A percentile compares a stretch with the other conserved stretches of the same genome.
Conservation (phyloP, 495 filamentous ascomycete species). For the Aspergillus steynii region DNA sequence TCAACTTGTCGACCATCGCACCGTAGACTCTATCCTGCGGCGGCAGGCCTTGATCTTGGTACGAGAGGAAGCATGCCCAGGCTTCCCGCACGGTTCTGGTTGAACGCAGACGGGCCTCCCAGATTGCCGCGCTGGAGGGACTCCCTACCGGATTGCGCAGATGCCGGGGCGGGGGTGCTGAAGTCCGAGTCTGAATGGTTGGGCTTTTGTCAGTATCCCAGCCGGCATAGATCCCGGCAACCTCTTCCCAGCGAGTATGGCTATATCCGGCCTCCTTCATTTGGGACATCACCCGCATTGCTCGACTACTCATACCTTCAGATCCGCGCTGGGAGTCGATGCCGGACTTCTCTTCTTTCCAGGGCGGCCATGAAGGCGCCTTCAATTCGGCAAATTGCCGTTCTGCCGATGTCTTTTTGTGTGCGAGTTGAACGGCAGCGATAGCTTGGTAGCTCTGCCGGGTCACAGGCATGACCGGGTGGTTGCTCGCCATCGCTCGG, state of each 20-base stretch:
- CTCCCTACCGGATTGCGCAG: conserved; percentile 19
- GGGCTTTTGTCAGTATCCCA: conserved; percentile 70
- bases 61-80: conserved; percentile 67
- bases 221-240: conserved; percentile 58
- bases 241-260: conserved; percentile 54
- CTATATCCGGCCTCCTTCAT: conserved; percentile 67
- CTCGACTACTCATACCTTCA: conserved; percentile 59
- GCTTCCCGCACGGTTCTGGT: conserved; percentile 71
- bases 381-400: conserved; percentile 60
- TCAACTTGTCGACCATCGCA: conserved; percentile 63
- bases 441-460: conserved; percentile 65
- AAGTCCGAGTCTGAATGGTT: conserved; percentile 63
- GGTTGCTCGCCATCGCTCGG: conserved; percentile 57
- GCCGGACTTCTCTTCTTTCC: conserved; percentile 62
- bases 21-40: conserved; percentile 46
- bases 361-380: conserved; percentile 68
- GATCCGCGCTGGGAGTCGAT: conserved; percentile 56
- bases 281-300: conserved; percentile 54
- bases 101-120: conserved; percentile 62
- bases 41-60: conserved; percentile 39
- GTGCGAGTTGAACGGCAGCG: conserved; percentile 59
- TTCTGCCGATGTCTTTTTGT: conserved; percentile 60
- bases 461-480: conserved; percentile 57
- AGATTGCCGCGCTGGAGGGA: conserved; percentile 35
- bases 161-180: conserved; percentile 27